phyloP scores from a whole-genome alignment of 2,329 filamentous ascomycete genomes.

The Teratosphaeria nubilosa region DNA sequence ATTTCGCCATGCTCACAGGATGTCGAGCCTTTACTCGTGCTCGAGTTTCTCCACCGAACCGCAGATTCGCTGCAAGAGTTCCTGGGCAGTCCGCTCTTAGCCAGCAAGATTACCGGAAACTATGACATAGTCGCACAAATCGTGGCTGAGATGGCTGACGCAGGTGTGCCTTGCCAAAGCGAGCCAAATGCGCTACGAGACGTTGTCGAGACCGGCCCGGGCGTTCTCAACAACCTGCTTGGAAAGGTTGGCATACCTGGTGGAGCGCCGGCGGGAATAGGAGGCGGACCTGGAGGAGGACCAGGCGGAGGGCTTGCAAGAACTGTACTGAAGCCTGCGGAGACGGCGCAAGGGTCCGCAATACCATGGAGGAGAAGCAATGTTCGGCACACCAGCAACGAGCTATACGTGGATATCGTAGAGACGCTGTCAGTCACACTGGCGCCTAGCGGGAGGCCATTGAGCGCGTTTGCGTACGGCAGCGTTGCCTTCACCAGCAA shows the following conservation, averaged over 20 bases:
- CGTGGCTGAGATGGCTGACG: conserved; percentile 92
- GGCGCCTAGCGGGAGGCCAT: conserved; percentile 76
- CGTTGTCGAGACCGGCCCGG: conserved; percentile 74
- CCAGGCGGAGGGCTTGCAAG: background rate
- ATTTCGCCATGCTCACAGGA: conserved; percentile 77
- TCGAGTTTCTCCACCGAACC: conserved; percentile 90
- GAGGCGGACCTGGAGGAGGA: background rate
- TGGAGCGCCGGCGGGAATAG: conserved; percentile 1
- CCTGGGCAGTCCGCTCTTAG: conserved; percentile 74
- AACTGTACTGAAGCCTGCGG: conserved; percentile 27
- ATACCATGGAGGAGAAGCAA: conserved; percentile 88
- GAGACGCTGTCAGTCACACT: conserved; percentile 82
- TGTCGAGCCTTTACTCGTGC: conserved; percentile 75
- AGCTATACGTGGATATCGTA: conserved; percentile 91
- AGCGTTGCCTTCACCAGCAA: conserved; percentile 93
- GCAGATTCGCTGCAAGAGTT: conserved; percentile 93
- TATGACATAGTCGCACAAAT: conserved; percentile 94
- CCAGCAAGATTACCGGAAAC: conserved; percentile 74
- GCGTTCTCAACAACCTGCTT: conserved; percentile 77
- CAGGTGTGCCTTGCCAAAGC: conserved; percentile 76
- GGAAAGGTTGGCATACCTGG: conserved; percentile 72
- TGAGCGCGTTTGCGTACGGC: conserved; percentile 80
- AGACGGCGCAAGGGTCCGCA: conserved; percentile 31
- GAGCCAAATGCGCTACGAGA: conserved; percentile 89
- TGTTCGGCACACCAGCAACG: conserved; percentile 91